These are phyloP conservation scores for Sporothrix sp. DNA, from an alignment of 2,329 filamentous ascomycete species.

Conservation along the genomic window DNA sequence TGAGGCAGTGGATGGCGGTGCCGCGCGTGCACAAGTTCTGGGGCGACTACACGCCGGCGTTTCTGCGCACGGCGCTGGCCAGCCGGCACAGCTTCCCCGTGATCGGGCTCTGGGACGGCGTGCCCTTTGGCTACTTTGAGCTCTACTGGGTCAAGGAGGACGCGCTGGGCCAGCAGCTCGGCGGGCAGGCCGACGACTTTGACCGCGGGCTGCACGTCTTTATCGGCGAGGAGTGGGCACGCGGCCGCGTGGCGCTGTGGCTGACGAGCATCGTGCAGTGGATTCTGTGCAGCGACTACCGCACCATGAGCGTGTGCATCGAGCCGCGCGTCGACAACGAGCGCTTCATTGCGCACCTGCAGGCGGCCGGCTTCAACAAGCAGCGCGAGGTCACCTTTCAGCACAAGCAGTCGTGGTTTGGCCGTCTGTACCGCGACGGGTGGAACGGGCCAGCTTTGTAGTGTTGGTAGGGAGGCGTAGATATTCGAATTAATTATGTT, in stretches of 20 bases:
- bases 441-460: conserved; percentile 63
- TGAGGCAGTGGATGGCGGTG: conserved; percentile 83
- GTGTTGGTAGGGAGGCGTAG: too few species aligned
- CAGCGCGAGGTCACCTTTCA: conserved; percentile 79
- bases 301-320: conserved; percentile 74
- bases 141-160: conserved; percentile 98
- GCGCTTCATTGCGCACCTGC: conserved; percentile 62
- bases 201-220: conserved; percentile 84
- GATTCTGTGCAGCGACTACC: conserved; percentile 64
- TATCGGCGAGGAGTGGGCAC: conserved; percentile 84
- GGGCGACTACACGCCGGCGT: conserved; percentile 57
- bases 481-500: too few species aligned
- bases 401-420: conserved; percentile 85
- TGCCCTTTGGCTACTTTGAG: conserved; percentile 95
- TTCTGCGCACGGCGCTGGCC: conserved; percentile 56
- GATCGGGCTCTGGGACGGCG: conserved; percentile 87
- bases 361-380: conserved; percentile 69
- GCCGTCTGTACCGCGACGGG: conserved; percentile 67
- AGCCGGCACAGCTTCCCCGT: conserved; percentile 75
- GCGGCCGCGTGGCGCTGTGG: conserved; percentile 76
- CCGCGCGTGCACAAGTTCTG: conserved; percentile 78
- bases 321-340: conserved; percentile 88
- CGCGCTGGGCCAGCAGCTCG: conserved; percentile 57
- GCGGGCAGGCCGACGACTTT: conserved; percentile 56
- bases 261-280: conserved; percentile 80